Evolutionary conservation across 441 rosid genomes (phyloP).

Genomic region (Populus hybrid): DNA sequence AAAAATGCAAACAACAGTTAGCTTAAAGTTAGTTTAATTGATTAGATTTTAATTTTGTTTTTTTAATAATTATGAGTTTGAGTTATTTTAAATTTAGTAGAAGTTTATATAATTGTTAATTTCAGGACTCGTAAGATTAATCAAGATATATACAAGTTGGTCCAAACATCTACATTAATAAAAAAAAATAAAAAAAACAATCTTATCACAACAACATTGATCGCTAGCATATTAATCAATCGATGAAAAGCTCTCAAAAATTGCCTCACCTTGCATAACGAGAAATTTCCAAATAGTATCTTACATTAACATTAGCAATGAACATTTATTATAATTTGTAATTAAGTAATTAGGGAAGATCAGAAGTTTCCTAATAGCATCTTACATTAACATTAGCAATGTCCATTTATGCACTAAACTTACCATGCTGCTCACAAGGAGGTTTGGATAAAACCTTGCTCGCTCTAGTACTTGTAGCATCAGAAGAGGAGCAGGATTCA

Average conservation of each 20-base stretch:
- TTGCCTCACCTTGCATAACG: too few relatives aligned
- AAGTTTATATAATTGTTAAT: too few relatives aligned
- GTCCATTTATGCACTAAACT: conserved; percentile 14
- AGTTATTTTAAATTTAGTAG: rapidly evolving
- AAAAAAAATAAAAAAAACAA: too few relatives aligned
- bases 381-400: conserved; percentile 5
- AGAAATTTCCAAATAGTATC: conserved; percentile 4
- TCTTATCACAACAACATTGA: too few relatives aligned
- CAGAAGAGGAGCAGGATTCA: background rate
- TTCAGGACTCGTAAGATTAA: rapidly evolving
- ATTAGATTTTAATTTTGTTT: too few relatives aligned
- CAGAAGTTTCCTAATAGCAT: conserved; percentile 6
- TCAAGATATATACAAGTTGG: too few relatives aligned
- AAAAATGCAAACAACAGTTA: too few relatives aligned
- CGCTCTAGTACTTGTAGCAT: background rate
- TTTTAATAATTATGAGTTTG: rapidly evolving
- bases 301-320: conserved; percentile 4
- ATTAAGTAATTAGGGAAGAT: conserved; percentile 19
- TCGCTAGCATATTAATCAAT: too few relatives aligned
- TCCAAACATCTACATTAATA: rapidly evolving
- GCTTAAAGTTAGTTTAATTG: too few relatives aligned
- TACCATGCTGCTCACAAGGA: conserved; percentile 1
- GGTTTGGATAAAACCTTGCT: background rate
- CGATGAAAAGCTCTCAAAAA: too few relatives aligned
- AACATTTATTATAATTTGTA: background rate